A percentile compares a stretch with the other conserved stretches of the same genome.
Conservation (phyloP, 495 filamentous ascomycete genomes). For the Xylaria sp. region DNA sequence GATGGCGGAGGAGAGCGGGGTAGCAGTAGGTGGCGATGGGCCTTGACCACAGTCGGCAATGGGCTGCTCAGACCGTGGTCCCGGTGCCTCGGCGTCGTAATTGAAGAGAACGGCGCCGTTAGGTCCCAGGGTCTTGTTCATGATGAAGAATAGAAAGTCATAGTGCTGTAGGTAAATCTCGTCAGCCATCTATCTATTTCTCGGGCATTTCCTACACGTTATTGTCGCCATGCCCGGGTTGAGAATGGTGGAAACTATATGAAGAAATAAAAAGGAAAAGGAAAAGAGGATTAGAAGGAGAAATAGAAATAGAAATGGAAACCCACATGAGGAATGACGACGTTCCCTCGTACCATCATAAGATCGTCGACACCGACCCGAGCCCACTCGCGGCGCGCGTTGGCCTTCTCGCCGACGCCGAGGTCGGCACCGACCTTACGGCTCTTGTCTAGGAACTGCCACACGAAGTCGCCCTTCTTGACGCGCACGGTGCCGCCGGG, state of each 20-base stretch:
- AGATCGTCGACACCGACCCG: slow-evolving; percentile 95
- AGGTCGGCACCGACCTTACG: slow-evolving; percentile 87
- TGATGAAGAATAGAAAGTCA: slow-evolving; percentile 95
- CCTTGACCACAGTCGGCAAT: slow-evolving; percentile 2
- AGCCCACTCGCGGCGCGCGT: slow-evolving; percentile 82
- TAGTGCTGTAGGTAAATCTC: slow-evolving; percentile 71
- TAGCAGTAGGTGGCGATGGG: slow-evolving; percentile 5
- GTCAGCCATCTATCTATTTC: slow-evolving; percentile 28
- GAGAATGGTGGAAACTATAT: too few relatives aligned
- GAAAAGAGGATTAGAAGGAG: not conserved
- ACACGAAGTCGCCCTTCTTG: slow-evolving; percentile 90
- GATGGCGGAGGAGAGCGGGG: slow-evolving; percentile 56
- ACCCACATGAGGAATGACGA: slow-evolving; percentile 94
- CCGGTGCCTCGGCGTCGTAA: slow-evolving; percentile 64
- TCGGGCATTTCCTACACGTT: not conserved
- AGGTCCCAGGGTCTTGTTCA: slow-evolving; percentile 80
- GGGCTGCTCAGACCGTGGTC: slow-evolving; percentile 24
- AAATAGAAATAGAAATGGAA: not conserved
- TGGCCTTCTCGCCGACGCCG: slow-evolving; percentile 66
- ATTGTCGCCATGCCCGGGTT: not conserved
- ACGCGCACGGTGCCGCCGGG: slow-evolving; percentile 80
- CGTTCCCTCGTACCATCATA: slow-evolving; percentile 87
- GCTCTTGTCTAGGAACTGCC: slow-evolving; percentile 90
- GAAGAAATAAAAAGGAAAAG: not conserved
- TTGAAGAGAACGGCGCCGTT: slow-evolving; percentile 77